phyloP scores from a whole-genome alignment of 2,329 filamentous ascomycete species.

The Venturia pyrina region DNA sequence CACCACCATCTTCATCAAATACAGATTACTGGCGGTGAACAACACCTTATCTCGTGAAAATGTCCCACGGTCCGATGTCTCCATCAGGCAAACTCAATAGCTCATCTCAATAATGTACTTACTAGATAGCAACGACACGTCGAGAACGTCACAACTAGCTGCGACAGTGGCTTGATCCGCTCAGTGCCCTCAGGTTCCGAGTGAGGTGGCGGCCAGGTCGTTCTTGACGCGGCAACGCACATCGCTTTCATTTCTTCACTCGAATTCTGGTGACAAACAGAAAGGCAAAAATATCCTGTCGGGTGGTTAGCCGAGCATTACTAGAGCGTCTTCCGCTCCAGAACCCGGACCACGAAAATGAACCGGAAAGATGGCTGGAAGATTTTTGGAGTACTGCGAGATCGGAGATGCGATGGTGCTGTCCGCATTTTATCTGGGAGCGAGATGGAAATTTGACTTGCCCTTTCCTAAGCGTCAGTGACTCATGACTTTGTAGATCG shows the following conservation, averaged over 20 bases:
- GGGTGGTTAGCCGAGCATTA: not conserved
- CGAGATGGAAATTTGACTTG: conserved; percentile 3
- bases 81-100: not conserved
- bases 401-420: not conserved
- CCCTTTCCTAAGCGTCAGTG: not conserved
- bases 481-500: conserved; percentile 5
- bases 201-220: too few relatives aligned
- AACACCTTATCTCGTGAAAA: not conserved
- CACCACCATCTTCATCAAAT: too few relatives aligned
- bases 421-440: not conserved
- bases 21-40: not conserved
- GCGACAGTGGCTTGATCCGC: not conserved
- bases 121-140: not conserved
- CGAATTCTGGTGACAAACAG: not conserved
- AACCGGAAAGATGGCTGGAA: not conserved
- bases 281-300: not conserved
- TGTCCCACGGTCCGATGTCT: not conserved
- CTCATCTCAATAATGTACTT: not conserved
- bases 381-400: not conserved
- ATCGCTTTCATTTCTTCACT: not conserved
- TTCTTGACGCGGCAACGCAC: not conserved
- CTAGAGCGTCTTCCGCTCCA: not conserved
- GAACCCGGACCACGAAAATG: not conserved
- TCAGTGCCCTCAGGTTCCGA: too few relatives aligned
- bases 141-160: not conserved